phyloP scores from a whole-genome alignment of 2,329 filamentous ascomycete species.

The Stagonosporopsis vannaccii region DNA sequence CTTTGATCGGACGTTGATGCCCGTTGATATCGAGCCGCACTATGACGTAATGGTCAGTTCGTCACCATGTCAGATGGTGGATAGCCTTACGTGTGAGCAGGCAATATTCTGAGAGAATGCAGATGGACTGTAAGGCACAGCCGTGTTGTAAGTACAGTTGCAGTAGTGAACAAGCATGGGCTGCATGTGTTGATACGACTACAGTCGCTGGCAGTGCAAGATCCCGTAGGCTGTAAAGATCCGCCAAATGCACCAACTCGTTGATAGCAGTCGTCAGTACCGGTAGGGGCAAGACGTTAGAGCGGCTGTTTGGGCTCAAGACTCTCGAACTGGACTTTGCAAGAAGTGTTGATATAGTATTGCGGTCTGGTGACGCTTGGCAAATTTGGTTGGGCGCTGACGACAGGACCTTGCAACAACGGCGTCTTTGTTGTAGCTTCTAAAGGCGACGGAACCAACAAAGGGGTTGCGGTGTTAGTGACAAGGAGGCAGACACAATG shows the following conservation, averaged over 20 bases:
- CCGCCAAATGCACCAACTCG: constrained; percentile 18
- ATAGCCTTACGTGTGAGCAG: constrained; percentile 56
- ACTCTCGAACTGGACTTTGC: background rate
- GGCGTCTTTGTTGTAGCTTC: constrained; percentile 27
- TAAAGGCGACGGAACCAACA: constrained; percentile 20
- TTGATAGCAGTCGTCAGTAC: constrained; percentile 34
- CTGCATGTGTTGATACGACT: constrained; percentile 37
- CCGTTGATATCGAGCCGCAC: constrained; percentile 53
- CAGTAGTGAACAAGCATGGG: constrained; percentile 50
- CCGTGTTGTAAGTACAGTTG: constrained; percentile 49
- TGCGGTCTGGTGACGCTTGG: constrained; percentile 13
- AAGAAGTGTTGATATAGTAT: background rate
- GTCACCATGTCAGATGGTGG: constrained; percentile 14
- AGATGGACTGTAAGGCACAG: constrained; percentile 51
- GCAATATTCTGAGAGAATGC: constrained; percentile 55
- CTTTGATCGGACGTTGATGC: constrained; percentile 52
- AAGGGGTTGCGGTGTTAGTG: constrained; percentile 5
- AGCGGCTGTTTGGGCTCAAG: background rate
- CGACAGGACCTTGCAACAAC: constrained; percentile 26
- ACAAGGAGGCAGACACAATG: background rate
- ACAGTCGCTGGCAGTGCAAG: background rate
- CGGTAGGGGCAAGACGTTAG: constrained; percentile 21
- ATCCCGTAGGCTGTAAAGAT: background rate
- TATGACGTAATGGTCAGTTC: constrained; percentile 51
- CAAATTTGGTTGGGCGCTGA: constrained; percentile 34